Conservation (phyloP, 2,329 filamentous ascomycete genomes). For the Colletotrichum magnum region DNA sequence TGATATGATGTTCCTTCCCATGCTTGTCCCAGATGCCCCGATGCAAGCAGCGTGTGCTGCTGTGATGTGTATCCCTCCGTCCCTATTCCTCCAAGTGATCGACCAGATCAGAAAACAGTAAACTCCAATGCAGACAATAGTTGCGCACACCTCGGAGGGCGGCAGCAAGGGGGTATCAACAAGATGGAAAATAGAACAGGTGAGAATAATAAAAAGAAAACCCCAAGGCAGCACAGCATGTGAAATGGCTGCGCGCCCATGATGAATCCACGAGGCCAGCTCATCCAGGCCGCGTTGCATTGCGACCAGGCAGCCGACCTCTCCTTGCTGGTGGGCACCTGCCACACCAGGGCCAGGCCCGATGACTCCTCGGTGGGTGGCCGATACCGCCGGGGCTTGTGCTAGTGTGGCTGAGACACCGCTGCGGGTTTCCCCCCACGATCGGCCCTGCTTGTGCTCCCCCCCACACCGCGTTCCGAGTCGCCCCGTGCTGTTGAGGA, state of each 20-base stretch:
- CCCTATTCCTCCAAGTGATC: slow-evolving; percentile 16
- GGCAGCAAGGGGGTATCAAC: slow-evolving; percentile 38
- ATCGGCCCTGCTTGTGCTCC: slow-evolving; percentile 34
- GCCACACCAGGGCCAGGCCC: slow-evolving; percentile 30
- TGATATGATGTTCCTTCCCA: slow-evolving; percentile 19
- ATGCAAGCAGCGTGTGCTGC: slow-evolving; percentile 14
- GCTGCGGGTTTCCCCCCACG: slow-evolving; percentile 29
- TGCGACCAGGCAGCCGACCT: slow-evolving; percentile 33
- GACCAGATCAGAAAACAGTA: slow-evolving; percentile 8
- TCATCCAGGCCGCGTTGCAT: slow-evolving; percentile 4
- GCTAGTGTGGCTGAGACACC: slow-evolving; percentile 39
- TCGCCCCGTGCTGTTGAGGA: slow-evolving; percentile 18
- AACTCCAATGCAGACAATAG: slow-evolving; percentile 34
- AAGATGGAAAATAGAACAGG: slow-evolving; percentile 12
- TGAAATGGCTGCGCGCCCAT: slow-evolving; percentile 34
- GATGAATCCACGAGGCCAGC: slow-evolving; percentile 31
- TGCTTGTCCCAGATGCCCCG: slow-evolving; percentile 30
- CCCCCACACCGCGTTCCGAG: slow-evolving; percentile 26
- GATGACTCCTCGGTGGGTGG: slow-evolving; percentile 35
- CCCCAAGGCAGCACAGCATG: slow-evolving; percentile 21
- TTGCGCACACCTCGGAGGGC: slow-evolving; percentile 22
- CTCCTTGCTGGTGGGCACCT: slow-evolving; percentile 24
- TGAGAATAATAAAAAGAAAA: background rate
- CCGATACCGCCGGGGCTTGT: slow-evolving; percentile 34
- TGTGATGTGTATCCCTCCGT: slow-evolving; percentile 6